Evolutionary conservation across 495 filamentous ascomycete species (phyloP), one percentile per base, ranked within the genome.

Genomic region (Penicillium psychrofluorescens): DNA sequence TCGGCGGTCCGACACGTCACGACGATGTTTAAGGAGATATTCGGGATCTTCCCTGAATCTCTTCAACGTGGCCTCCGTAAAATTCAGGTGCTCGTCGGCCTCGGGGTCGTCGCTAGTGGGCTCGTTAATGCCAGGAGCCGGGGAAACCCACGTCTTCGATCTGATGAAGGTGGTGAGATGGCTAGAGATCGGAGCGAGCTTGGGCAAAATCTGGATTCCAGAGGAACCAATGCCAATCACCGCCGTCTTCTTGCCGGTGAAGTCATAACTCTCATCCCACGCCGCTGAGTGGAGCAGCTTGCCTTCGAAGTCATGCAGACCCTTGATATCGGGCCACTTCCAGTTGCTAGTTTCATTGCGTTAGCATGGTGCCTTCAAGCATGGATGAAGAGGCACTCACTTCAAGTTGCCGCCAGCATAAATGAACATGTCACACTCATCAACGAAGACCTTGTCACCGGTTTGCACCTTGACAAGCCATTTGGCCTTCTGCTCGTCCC

Each of bases 201-300:
- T 64, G 0, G 77, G 75, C 8, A 82, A 66, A 11, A 82, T 62
- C 50, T 83, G 79, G n/a, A 61, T 48, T 7, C 47, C 58, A 14
- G 61, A 66, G 5, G 53, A 57, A 51, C 71, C 69, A 60, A 1
- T 59, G 33, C 75, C 75, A 31, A 79, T 65, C 1, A 76, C 45
- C 1, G 63, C 71, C 16, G 79, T 67, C 0, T 44, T 54, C 46
- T 76, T 77, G 1, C 66, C 71, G 7, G 49, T 44, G 8, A 71
- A 61, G 14, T 67, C 56, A 8, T 59, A 48, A 7, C 33, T 55
- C 4, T 44, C 30, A 34, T 72, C 61, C 58, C 65, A 79, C 9
- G 49, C 30, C 1, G 77, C 77, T 10, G 55, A 69, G 46, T 79
- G 76, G 1, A 74, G 40, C n/a, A 74, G 38, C 31, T 55, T 51